Conservation (phyloP, 2,329 filamentous ascomycete genomes). For the Dothideomycetes sp. region DNA sequence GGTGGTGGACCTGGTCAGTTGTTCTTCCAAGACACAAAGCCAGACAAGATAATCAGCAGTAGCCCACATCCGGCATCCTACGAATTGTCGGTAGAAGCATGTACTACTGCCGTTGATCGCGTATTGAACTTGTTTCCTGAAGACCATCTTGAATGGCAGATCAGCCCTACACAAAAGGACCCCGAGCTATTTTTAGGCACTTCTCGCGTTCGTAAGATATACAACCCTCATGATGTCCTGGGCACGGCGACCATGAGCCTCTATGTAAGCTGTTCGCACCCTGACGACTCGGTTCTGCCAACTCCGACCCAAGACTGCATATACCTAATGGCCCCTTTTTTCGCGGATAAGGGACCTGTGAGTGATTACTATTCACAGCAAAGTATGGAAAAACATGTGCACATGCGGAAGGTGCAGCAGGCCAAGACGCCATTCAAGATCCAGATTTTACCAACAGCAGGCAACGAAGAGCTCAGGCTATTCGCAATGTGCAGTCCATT, state of each 20-base stretch:
- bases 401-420: background rate
- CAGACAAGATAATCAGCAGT: background rate
- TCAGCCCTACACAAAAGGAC: background rate
- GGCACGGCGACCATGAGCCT: background rate
- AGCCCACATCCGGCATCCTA: background rate
- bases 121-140: background rate
- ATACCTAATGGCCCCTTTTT: background rate
- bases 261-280: background rate
- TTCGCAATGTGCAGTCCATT: background rate
- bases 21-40: background rate
- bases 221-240: background rate
- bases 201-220: background rate
- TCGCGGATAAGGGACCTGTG: background rate
- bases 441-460: background rate
- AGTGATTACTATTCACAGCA: background rate
- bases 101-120: background rate
- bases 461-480: background rate
- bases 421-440: background rate
- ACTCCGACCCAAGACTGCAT: background rate
- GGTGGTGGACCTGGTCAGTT: background rate
- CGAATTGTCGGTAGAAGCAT: background rate
- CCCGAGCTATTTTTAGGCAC: background rate
- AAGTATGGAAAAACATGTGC: background rate
- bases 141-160: background rate
- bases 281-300: background rate